phyloP scores from a whole-genome alignment of 495 filamentous ascomycete genomes.

The Aspergillus bertholletiae region DNA sequence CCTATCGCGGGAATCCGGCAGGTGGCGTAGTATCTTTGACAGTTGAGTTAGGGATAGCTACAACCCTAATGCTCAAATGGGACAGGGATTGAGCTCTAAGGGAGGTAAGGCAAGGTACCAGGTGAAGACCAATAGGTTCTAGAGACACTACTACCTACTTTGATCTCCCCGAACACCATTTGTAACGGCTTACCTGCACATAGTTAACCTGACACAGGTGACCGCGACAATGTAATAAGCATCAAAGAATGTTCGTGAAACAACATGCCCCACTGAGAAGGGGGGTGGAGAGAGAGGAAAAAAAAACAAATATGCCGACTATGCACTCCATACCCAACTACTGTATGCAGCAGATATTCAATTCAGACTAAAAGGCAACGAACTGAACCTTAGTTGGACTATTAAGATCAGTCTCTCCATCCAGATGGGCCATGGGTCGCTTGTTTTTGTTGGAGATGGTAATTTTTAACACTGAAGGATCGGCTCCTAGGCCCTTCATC shows the following conservation, averaged over 20 bases:
- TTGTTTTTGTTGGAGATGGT: too few relatives aligned
- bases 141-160: neutral
- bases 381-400: neutral
- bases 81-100: neutral
- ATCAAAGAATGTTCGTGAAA: constrained; percentile 1
- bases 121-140: neutral
- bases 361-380: neutral
- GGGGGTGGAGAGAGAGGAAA: too few relatives aligned
- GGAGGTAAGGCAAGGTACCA: neutral
- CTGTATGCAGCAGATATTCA: neutral
- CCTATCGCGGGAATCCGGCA: constrained; percentile 15
- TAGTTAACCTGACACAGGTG: constrained; percentile 6
- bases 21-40: neutral
- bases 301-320: neutral
- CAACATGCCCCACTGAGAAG: constrained; percentile 1
- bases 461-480: neutral
- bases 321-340: neutral
- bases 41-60: neutral
- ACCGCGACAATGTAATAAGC: constrained; percentile 2
- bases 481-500: neutral
- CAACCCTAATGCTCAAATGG: neutral
- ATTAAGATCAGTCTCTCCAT: neutral
- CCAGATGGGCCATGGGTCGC: neutral
- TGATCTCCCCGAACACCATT: neutral
- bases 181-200: constrained; percentile 3